Evolutionary conservation across 768 basidiomycete species (phyloP), one percentile per base, ranked within the genome.

Genomic region (Nidularia sp.): DNA sequence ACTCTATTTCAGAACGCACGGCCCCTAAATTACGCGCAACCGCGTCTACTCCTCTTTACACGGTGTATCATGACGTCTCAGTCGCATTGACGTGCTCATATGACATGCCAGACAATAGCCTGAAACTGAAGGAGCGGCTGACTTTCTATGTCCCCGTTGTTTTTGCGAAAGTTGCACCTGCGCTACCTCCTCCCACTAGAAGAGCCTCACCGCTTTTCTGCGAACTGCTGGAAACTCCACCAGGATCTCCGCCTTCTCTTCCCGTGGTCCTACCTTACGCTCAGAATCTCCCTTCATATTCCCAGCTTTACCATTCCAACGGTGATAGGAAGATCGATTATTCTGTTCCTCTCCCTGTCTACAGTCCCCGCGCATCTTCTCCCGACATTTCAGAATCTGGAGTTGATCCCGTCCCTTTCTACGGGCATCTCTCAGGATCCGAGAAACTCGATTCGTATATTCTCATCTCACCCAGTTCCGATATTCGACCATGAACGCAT

Each of bases 241-340:
- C 60, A 45, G 53, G 55, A 48, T 51, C 62, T 47, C 25, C 52
- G 46, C 42, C 50, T 52, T 29, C 48, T 57, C 35, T 50, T 9
- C 44, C 44, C 22, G 9, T 45, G 9, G 13, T 29, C 9, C 9
- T 29, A 9, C 44, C 44, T n/a, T 45, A 45, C 22, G 44, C 69
- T 34, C 48, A 58, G 7, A 65, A 57, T 29, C 79, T 90, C 15
- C 91, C 90, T 1, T 78, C 84, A 2, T 93, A 93, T 61, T 89
- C 87, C 4, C 88, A 90, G 57, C 73, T 93, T 15, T 93, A 85
- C 68, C 70, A 91, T 60, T 60, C 72, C 13, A 87, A 88, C 57
- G 90, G 91, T 13, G 85, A 90, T 49, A 76, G 77, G 50, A 87
- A 83, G 68, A 73, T 88, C 47, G 88, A 91, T 60, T 75, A 79